These are phyloP conservation scores for Aspergillus puulaauensis DNA, from an alignment of 2,329 filamentous ascomycete genomes.

Conservation along the genomic window DNA sequence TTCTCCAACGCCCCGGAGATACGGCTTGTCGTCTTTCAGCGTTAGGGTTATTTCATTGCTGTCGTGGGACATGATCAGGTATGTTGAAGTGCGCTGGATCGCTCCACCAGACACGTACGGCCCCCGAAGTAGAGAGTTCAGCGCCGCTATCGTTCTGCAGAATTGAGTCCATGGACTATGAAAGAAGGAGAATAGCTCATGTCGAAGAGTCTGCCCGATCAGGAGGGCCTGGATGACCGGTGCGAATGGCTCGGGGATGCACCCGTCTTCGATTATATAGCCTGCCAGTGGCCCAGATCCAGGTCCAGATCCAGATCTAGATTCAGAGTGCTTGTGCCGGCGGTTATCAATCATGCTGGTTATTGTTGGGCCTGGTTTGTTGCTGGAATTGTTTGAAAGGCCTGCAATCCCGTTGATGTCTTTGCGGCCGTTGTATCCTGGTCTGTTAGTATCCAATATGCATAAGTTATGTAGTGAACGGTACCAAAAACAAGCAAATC, in stretches of 20 bases:
- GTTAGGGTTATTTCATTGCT: conserved; percentile 61
- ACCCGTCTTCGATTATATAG: conserved; percentile 20
- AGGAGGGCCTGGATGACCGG: conserved; percentile 14
- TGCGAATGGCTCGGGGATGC: conserved; percentile 15
- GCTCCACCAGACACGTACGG: conserved; percentile 58
- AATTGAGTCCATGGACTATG: background rate
- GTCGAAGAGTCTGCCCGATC: conserved; percentile 6
- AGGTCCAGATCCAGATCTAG: background rate
- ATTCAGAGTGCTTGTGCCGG: background rate
- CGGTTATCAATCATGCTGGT: conserved; percentile 19
- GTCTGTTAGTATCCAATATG: background rate
- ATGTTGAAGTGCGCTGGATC: conserved; percentile 61
- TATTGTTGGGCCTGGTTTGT: conserved; percentile 14
- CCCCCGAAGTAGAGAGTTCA: conserved; percentile 32
- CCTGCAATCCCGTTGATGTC: conserved; percentile 27
- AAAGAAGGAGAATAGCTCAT: background rate
- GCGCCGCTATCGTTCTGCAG: background rate
- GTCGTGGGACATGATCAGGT: conserved; percentile 67
- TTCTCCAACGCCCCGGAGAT: conserved; percentile 6
- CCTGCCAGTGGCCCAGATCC: conserved; percentile 3
- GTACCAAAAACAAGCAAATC: conserved; percentile 9
- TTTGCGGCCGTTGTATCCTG: conserved; percentile 5
- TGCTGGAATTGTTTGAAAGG: background rate
- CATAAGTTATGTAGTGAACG: too few relatives aligned
- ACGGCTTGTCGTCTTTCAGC: conserved; percentile 55